These are phyloP conservation scores for Ophiostoma tasmaniense DNA, from an alignment of 2,329 filamentous ascomycete species.

Conservation along the genomic window DNA sequence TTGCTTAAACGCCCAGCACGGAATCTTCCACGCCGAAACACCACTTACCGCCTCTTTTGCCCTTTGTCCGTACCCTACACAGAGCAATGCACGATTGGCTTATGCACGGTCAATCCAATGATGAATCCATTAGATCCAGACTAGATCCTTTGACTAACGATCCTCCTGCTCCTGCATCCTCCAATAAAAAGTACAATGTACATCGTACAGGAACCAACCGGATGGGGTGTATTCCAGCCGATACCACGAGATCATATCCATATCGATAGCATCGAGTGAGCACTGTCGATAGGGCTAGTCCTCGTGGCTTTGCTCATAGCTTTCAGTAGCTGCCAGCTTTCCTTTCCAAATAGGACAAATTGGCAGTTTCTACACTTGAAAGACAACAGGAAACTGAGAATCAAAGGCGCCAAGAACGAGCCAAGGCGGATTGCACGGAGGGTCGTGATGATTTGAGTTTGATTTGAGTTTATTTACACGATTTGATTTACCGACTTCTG, in stretches of 20 bases:
- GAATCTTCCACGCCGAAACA: not conserved
- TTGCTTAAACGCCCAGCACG: not conserved
- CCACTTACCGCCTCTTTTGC: not conserved
- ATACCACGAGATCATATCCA: not conserved
- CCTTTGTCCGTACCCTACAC: not conserved
- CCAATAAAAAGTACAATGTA: not conserved
- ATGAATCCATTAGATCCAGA: not conserved
- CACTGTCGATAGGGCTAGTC: constrained; percentile 11
- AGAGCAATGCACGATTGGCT: not conserved
- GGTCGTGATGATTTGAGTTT: not conserved
- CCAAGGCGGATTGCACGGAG: not conserved
- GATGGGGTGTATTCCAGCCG: not conserved
- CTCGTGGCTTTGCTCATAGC: constrained; percentile 14
- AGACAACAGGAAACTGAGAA: too few species aligned
- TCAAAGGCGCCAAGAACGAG: not conserved
- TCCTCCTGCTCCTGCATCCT: not conserved
- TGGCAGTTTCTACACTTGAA: not conserved
- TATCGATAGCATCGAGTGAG: too few species aligned
- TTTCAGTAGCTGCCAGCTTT: not conserved
- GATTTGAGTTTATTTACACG: not conserved
- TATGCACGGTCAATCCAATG: not conserved
- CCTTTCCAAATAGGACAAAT: too few species aligned
- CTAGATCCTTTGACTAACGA: not conserved
- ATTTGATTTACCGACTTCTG: too few species aligned
- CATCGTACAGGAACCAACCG: not conserved